phyloP scores from a whole-genome alignment of 2,329 filamentous ascomycete species.

The Colletotrichum sp. region DNA sequence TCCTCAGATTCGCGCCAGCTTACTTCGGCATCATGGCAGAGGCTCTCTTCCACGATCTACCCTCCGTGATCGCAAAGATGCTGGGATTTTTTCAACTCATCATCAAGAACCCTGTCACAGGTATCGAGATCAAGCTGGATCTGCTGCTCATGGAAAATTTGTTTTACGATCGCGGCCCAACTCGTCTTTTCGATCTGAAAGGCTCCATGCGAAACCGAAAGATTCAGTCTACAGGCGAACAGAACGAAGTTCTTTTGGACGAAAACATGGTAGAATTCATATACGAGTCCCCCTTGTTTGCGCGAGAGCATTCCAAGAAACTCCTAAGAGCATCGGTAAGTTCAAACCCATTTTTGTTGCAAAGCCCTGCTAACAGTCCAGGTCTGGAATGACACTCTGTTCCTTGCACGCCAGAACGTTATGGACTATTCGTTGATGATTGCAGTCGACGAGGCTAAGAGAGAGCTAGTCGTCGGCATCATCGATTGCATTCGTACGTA shows the following conservation, averaged over 20 bases:
- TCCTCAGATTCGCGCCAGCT: conserved; percentile 92
- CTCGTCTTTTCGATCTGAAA: conserved; percentile 93
- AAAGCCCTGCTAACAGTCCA: not conserved
- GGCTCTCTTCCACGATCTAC: conserved; percentile 91
- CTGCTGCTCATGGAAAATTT: conserved; percentile 96
- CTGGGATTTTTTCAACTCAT: conserved; percentile 96
- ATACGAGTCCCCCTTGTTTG: conserved; percentile 94
- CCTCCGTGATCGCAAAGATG: conserved; percentile 99
- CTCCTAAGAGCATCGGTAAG: conserved; percentile 78
- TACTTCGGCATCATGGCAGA: conserved; percentile 99
- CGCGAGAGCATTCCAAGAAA: conserved; percentile 95
- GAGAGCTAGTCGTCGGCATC: conserved; percentile 95
- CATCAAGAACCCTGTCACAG: conserved; percentile 92
- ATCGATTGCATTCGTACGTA: conserved; percentile 99
- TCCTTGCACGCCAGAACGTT: conserved; percentile 91
- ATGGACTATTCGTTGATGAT: conserved; percentile 99
- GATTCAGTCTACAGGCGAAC: conserved; percentile 92
- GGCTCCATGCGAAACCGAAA: conserved; percentile 99
- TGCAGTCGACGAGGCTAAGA: conserved; percentile 87
- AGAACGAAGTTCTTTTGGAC: conserved; percentile 94
- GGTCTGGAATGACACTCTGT: conserved; percentile 96
- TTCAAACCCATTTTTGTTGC: not conserved
- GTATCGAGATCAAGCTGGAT: conserved; percentile 93
- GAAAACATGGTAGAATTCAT: conserved; percentile 99
- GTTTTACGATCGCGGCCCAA: conserved; percentile 92